Base-by-base conservation (phyloP, 257 asterid genomes). In the Solanum dulcamara region DNA sequence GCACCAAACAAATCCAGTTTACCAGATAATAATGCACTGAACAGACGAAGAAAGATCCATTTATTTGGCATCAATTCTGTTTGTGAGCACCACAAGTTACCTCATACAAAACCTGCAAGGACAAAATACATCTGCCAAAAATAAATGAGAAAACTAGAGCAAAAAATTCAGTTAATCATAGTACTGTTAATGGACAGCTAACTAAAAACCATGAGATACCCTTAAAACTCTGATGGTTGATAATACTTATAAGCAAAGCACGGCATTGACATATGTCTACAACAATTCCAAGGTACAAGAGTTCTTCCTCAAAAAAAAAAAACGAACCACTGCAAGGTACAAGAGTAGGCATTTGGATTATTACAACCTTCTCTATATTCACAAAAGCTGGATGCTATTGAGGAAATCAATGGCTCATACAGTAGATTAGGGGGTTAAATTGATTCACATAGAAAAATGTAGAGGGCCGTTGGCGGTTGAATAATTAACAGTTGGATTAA, bases 401-500 rank as follows among this genome's bases (percentile, higher is more conserved):
- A 37, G 26, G 77, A 82, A 82, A 82, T 30, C 42, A 28, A 79
- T 9, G 42, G 24, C 32, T 79, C 80, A 80, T 35, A 44, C 84
- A 82, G 15, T 68, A 59, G 86, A 62, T 24, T 64, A 55, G 42
- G 86, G 62, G 75, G 91, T 86, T 84, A 79, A 85, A 80, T 81
- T 85, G 86, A 86, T 84, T 87, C 88, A 87, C 68, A 84, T 71
- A 89, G 50, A 37, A 86, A 85, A 88, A 88, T 85, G 84, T 84
- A 87, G 83, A 87, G 48, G 93, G 86, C 80, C 30, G 80, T 51
- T 70, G 82, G 89, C 80, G 64, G 86, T 85, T 80, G 84, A 88
- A 81, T 82, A 81, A 80, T 92, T 91, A 91, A 89, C 89, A 85
- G 87, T 81, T 90, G 93, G 89, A 85, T 90, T 85, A 85, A 88